These are phyloP conservation scores for Verticillium albo-atrum DNA, from an alignment of 2,329 filamentous ascomycete genomes.

Conservation along the genomic window DNA sequence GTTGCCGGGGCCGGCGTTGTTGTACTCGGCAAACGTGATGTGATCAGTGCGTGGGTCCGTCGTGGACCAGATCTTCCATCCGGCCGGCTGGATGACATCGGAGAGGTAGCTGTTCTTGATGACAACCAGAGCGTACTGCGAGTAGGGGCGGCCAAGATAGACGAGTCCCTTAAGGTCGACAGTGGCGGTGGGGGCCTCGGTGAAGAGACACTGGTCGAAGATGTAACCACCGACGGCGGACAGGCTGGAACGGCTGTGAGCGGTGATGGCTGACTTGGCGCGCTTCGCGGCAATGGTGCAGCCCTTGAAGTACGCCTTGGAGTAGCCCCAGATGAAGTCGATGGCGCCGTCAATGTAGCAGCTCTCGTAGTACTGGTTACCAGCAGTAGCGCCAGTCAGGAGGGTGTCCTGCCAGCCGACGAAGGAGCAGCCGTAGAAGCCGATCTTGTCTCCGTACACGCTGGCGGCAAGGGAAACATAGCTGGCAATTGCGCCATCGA, in stretches of 20 bases:
- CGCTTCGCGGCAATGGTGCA: slow-evolving; percentile 22
- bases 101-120: slow-evolving; percentile 43
- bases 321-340: slow-evolving; percentile 38
- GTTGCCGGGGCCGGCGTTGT: slow-evolving; percentile 44
- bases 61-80: slow-evolving; percentile 44
- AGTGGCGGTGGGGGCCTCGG: slow-evolving; percentile 38
- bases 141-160: slow-evolving; percentile 51
- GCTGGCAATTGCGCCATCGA: slow-evolving; percentile 11
- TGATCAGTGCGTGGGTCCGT: slow-evolving; percentile 33
- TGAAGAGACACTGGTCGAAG: slow-evolving; percentile 36
- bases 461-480: slow-evolving; percentile 43
- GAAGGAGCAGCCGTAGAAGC: slow-evolving; percentile 41
- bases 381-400: slow-evolving; percentile 30
- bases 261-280: slow-evolving; percentile 31
- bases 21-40: slow-evolving; percentile 48
- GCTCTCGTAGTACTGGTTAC: slow-evolving; percentile 40
- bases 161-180: slow-evolving; percentile 25
- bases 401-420: slow-evolving; percentile 46
- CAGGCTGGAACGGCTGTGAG: slow-evolving; percentile 33
- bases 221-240: slow-evolving; percentile 39
- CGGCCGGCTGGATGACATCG: slow-evolving; percentile 44
- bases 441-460: slow-evolving; percentile 32
- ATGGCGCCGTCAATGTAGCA: slow-evolving; percentile 41
- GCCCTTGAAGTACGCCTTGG: slow-evolving; percentile 22
- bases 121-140: slow-evolving; percentile 43